These are phyloP conservation scores for Kwoniella sp. DNA, from an alignment of 768 basidiomycete genomes.

Conservation along the genomic window DNA sequence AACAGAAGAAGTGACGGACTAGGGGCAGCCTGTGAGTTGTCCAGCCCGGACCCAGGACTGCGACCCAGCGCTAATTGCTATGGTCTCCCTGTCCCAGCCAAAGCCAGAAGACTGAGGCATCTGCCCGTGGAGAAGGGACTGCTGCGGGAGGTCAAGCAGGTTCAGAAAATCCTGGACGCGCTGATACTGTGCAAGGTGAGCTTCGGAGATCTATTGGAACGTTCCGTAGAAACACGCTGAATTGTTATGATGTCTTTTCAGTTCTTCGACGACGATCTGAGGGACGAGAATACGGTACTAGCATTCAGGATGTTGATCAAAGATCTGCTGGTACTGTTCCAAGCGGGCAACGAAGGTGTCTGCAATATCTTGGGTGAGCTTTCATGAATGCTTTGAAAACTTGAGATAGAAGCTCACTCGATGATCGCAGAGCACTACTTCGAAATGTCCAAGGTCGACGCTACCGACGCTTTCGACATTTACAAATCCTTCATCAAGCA, in stretches of 20 bases:
- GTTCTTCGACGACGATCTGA: conserved; percentile 92
- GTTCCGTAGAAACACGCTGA: background rate
- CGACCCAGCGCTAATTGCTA: background rate
- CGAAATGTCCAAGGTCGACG: conserved; percentile 95
- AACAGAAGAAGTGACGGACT: conserved; percentile 63
- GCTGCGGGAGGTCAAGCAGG: conserved; percentile 83
- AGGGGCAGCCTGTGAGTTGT: conserved; percentile 40
- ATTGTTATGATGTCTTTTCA: conserved; percentile 50
- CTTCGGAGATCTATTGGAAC: conserved; percentile 22
- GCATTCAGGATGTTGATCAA: conserved; percentile 93
- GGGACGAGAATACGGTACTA: conserved; percentile 85
- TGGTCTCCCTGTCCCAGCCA: conserved; percentile 33
- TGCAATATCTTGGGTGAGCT: conserved; percentile 61
- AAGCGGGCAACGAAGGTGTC: conserved; percentile 92
- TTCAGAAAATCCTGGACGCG: conserved; percentile 85
- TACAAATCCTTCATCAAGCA: conserved; percentile 95
- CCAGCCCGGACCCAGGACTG: background rate
- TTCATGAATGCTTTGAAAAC: background rate
- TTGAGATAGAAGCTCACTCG: background rate
- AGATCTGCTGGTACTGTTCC: conserved; percentile 91
- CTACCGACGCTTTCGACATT: conserved; percentile 75
- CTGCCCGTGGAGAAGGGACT: conserved; percentile 97
- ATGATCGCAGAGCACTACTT: conserved; percentile 80
- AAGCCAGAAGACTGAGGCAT: conserved; percentile 71
- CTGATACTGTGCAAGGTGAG: conserved; percentile 84